Evolutionary conservation across 2,329 filamentous ascomycete genomes (phyloP).

Genomic region (Colletotrichum sp.): DNA sequence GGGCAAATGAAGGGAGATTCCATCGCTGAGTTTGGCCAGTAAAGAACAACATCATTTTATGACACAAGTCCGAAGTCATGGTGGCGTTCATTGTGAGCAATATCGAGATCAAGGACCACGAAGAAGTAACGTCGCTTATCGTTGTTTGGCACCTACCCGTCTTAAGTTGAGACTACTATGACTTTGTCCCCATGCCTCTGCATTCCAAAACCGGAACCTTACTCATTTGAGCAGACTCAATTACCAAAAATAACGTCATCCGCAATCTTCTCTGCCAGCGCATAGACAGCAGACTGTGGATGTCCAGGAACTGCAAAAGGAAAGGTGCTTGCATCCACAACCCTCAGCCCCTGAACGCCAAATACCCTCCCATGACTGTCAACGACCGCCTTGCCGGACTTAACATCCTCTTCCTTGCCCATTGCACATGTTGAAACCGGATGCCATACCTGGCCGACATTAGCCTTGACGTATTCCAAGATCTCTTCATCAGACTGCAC

Average conservation of each 20-base stretch:
- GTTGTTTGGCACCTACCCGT: background rate
- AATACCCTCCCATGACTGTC: conserved; percentile 35
- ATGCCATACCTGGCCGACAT: conserved; percentile 56
- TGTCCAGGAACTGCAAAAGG: conserved; percentile 29
- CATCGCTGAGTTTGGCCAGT: too few species aligned
- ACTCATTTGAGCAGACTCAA: conserved; percentile 29
- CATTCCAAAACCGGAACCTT: background rate
- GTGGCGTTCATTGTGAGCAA: too few species aligned
- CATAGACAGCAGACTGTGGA: conserved; percentile 27
- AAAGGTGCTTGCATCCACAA: conserved; percentile 29
- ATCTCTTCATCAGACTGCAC: conserved; percentile 48
- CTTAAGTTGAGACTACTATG: too few species aligned
- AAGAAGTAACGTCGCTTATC: too few species aligned
- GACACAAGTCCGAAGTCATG: too few species aligned
- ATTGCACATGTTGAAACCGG: conserved; percentile 60
- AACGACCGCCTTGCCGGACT: conserved; percentile 55
- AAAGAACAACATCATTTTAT: too few species aligned
- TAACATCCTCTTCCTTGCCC: conserved; percentile 51
- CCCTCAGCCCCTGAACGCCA: conserved; percentile 24
- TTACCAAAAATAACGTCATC: conserved; percentile 33
- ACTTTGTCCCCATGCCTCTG: background rate
- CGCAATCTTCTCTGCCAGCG: conserved; percentile 28
- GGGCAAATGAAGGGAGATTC: too few species aligned
- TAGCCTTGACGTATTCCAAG: conserved; percentile 32
- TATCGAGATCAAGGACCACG: too few species aligned